Conservation (phyloP, 2,329 filamentous ascomycete species). For the Sporothrix protearum region DNA sequence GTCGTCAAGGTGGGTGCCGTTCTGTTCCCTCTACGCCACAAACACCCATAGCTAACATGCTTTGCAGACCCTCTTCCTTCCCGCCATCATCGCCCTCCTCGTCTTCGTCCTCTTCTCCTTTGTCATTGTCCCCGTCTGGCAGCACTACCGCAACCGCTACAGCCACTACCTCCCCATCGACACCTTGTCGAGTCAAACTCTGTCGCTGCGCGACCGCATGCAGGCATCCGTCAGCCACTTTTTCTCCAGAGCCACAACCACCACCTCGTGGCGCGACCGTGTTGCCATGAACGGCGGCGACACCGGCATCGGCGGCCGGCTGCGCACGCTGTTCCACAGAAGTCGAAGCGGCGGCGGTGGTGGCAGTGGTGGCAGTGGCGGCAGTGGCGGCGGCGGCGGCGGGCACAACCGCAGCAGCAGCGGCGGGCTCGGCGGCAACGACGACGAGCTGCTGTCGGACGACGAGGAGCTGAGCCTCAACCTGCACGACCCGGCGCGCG, state of each 20-base stretch:
- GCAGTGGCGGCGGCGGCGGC: no score
- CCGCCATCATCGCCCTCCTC: slow-evolving; percentile 65
- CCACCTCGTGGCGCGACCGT: slow-evolving; percentile 49
- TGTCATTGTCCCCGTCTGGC: slow-evolving; percentile 64
- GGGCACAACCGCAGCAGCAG: background rate
- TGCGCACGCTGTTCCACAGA: background rate
- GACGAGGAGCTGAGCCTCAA: slow-evolving; percentile 38
- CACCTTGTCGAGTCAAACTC: slow-evolving; percentile 56
- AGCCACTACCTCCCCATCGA: slow-evolving; percentile 70
- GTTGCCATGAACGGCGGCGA: slow-evolving; percentile 37
- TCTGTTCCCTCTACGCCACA: background rate
- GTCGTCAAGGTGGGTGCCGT: slow-evolving; percentile 38
- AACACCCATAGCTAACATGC: background rate
- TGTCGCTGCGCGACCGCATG: slow-evolving; percentile 52
- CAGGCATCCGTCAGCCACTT: slow-evolving; percentile 41
- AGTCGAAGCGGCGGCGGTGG: slow-evolving; percentile 22
- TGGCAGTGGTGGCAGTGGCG: no score
- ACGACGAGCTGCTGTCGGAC: slow-evolving; percentile 40
- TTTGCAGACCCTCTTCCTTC: slow-evolving; percentile 63
- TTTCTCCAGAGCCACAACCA: slow-evolving; percentile 35
- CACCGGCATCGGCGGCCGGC: slow-evolving; percentile 29
- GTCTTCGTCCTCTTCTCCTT: slow-evolving; percentile 66
- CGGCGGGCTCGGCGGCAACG: slow-evolving; percentile 35
- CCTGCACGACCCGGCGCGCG: background rate
- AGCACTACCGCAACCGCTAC: slow-evolving; percentile 66